Conservation (phyloP, 1,284 basidiomycete genomes). For the Baeospora myosura region DNA sequence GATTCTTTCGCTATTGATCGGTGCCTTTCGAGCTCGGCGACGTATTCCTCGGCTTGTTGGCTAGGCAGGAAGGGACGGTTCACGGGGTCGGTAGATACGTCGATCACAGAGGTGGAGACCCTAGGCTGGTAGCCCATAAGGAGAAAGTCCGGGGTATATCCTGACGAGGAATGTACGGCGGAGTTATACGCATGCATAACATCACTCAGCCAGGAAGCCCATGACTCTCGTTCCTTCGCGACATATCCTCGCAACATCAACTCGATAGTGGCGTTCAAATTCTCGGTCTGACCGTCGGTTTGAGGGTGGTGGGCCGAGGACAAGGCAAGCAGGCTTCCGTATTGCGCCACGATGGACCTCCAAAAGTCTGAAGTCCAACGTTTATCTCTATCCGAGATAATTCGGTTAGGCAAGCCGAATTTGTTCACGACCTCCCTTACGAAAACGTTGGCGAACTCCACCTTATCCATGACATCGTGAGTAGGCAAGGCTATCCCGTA, state of each 20-base stretch:
- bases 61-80: slow-evolving; percentile 10
- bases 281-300: slow-evolving; percentile 18
- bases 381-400: slow-evolving; percentile 13
- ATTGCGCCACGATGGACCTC: slow-evolving; percentile 3
- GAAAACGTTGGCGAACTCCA: slow-evolving; percentile 10
- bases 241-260: slow-evolving; percentile 13
- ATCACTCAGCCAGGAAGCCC: slow-evolving; percentile 19
- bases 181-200: slow-evolving; percentile 19
- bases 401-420: slow-evolving; percentile 10
- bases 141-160: slow-evolving; percentile 18
- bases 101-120: background rate
- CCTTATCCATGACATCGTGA: slow-evolving; percentile 7
- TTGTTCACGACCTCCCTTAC: slow-evolving; percentile 10
- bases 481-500: slow-evolving; percentile 26
- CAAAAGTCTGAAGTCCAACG: slow-evolving; percentile 13
- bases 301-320: slow-evolving; percentile 1
- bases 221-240: slow-evolving; percentile 21
- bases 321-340: slow-evolving; percentile 10
- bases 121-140: background rate
- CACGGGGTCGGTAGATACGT: background rate
- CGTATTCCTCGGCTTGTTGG: slow-evolving; percentile 8
- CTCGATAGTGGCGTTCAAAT: slow-evolving; percentile 19
- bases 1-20: background rate
- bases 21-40: background rate
- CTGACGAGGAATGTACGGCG: slow-evolving; percentile 16